Percentiles rank a stretch among this genome's conserved stretches.
Evolutionary conservation across 148 eudicot genomes (phyloP).

Genomic region (Talinum fruticosum): DNA sequence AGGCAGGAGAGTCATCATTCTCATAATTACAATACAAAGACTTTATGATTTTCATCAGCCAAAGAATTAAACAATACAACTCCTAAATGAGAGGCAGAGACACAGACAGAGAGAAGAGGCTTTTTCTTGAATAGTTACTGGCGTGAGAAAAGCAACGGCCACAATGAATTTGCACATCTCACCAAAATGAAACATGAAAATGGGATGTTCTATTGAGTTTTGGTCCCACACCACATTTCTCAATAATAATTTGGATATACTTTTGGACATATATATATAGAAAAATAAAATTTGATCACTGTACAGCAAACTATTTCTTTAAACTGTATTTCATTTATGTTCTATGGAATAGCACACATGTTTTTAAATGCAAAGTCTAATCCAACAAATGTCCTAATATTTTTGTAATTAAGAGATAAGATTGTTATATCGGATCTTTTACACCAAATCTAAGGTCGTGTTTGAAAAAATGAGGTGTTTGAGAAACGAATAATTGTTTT

Average conservation of each 20-base stretch:
- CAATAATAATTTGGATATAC: background rate
- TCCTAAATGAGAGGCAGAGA: background rate
- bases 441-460: too few relatives aligned
- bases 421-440: too few relatives aligned
- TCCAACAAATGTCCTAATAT: too few relatives aligned
- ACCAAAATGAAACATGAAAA: background rate
- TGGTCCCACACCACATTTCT: slow-evolving; percentile 29
- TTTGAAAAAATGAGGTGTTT: too few relatives aligned
- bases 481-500: too few relatives aligned
- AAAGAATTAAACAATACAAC: background rate
- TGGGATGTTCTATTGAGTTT: background rate
- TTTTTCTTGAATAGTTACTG: slow-evolving; percentile 16
- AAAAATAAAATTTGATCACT: background rate
- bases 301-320: too few relatives aligned
- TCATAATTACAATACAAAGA: slow-evolving; percentile 15
- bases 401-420: too few relatives aligned
- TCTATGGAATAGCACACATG: too few relatives aligned
- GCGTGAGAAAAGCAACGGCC: slow-evolving; percentile 28
- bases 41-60: background rate
- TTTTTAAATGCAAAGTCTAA: too few relatives aligned
- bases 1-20: slow-evolving; percentile 17
- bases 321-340: too few relatives aligned
- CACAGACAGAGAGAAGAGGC: background rate
- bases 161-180: slow-evolving; percentile 7
- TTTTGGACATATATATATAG: slow-evolving; percentile 9